Evolutionary conservation across 805 yeast species (phyloP).

Genomic region (Cyberlindnera mycetangii): DNA sequence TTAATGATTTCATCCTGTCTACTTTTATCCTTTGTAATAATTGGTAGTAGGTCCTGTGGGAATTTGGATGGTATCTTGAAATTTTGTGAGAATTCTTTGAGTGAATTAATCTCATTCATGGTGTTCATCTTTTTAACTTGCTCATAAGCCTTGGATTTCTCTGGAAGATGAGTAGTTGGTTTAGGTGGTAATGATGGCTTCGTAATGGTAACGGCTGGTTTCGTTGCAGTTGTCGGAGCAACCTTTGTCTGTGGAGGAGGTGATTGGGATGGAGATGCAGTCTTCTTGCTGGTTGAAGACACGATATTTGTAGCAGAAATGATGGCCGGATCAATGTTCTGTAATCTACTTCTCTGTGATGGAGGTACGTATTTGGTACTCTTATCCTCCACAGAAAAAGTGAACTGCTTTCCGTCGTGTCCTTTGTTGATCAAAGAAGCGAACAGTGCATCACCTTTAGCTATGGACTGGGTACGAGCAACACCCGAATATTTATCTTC

Average conservation of each 20-base stretch:
- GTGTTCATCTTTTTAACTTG: slow-evolving; percentile 39
- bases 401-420: slow-evolving; percentile 35
- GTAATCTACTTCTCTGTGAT: slow-evolving; percentile 47
- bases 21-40: slow-evolving; percentile 61
- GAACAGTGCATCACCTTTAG: slow-evolving; percentile 27
- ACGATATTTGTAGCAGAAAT: slow-evolving; percentile 42
- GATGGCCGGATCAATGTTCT: slow-evolving; percentile 61
- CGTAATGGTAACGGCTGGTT: slow-evolving; percentile 29
- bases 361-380: slow-evolving; percentile 48
- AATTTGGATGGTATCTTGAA: slow-evolving; percentile 66
- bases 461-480: slow-evolving; percentile 19
- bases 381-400: slow-evolving; percentile 37
- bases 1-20: slow-evolving; percentile 59
- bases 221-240: slow-evolving; percentile 1
- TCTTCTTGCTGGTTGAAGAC: not conserved
- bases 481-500: slow-evolving; percentile 97
- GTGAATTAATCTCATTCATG: slow-evolving; percentile 63
- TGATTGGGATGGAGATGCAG: slow-evolving; percentile 3
- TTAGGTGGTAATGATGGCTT: slow-evolving; percentile 24
- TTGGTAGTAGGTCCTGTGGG: slow-evolving; percentile 57
- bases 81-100: slow-evolving; percentile 76
- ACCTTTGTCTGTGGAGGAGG: slow-evolving; percentile 7
- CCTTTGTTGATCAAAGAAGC: slow-evolving; percentile 27
- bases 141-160: slow-evolving; percentile 9
- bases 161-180: slow-evolving; percentile 16